Percentiles rank a stretch among this genome's conserved stretches.
Conservation (phyloP, 768 basidiomycete genomes). For the Kwoniella mangroviensis region DNA sequence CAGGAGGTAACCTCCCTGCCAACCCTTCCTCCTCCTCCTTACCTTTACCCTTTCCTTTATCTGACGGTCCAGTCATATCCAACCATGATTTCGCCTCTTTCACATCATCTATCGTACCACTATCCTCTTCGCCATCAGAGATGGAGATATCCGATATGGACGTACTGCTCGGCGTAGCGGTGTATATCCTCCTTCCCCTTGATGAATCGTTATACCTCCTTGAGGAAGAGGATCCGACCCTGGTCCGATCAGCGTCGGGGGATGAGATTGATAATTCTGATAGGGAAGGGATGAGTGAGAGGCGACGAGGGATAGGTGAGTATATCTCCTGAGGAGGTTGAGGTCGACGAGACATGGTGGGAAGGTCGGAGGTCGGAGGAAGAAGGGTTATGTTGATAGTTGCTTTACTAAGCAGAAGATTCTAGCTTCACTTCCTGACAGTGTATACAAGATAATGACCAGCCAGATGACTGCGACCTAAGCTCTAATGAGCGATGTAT, state of each 20-base stretch:
- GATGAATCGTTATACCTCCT: not conserved
- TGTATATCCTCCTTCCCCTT: slow-evolving; percentile 14
- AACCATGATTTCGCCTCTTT: slow-evolving; percentile 27
- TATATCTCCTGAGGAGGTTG: slow-evolving; percentile 2
- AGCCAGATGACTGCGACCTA: no score
- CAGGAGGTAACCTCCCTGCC: slow-evolving; percentile 69
- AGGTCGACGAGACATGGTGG: not conserved
- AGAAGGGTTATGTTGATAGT: not conserved
- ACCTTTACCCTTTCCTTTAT: slow-evolving; percentile 56
- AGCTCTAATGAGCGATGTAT: no score
- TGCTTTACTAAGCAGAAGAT: not conserved
- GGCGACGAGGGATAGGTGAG: slow-evolving; percentile 15
- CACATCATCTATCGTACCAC: slow-evolving; percentile 9
- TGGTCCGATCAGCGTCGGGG: not conserved
- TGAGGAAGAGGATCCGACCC: not conserved
- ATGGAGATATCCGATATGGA: slow-evolving; percentile 38
- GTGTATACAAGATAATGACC: no score
- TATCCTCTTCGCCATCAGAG: slow-evolving; percentile 17
- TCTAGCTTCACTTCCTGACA: not conserved
- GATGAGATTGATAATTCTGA: not conserved
- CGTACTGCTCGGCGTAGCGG: slow-evolving; percentile 35
- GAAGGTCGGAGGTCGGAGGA: not conserved
- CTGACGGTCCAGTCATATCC: slow-evolving; percentile 1
- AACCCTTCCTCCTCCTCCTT: slow-evolving; percentile 23
- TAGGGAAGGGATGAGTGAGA: slow-evolving; percentile 2